Percentiles rank a stretch among this genome's conserved stretches.
phyloP scores from a whole-genome alignment of 495 filamentous ascomycete genomes.

The Hypoxylon fragiforme region DNA sequence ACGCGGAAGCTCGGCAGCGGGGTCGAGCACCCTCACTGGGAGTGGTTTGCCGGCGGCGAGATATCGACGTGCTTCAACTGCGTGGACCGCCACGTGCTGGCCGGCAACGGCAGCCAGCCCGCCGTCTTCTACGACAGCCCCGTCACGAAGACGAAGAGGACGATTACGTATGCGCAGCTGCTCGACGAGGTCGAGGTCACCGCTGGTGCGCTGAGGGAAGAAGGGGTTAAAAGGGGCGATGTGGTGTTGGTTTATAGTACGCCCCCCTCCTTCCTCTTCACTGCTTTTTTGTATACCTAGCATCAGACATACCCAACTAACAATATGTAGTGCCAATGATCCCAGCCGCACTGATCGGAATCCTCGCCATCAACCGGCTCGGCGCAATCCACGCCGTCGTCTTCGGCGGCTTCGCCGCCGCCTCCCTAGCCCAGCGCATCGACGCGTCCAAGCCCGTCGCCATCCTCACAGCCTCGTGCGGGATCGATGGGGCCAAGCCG shows the following conservation, averaged over 20 bases:
- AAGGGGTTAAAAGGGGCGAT: constrained; percentile 84
- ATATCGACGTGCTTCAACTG: constrained; percentile 92
- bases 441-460: constrained; percentile 74
- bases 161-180: constrained; percentile 72
- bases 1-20: constrained; percentile 48
- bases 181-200: constrained; percentile 82
- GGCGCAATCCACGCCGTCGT: constrained; percentile 91
- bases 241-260: constrained; percentile 90
- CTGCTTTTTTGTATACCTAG: too few relatives aligned
- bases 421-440: constrained; percentile 84
- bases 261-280: constrained; percentile 32
- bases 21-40: constrained; percentile 62
- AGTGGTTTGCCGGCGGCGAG: constrained; percentile 87
- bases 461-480: constrained; percentile 88
- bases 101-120: constrained; percentile 67
- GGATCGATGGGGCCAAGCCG: constrained; percentile 84
- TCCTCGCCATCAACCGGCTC: constrained; percentile 77
- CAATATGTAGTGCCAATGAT: constrained; percentile 84
- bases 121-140: constrained; percentile 90
- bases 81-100: constrained; percentile 81
- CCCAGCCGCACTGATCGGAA: constrained; percentile 80
- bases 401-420: constrained; percentile 86
- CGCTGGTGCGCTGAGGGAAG: constrained; percentile 79
- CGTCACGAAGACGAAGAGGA: constrained; percentile 73
- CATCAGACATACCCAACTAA: constrained; percentile 5